Evolutionary conservation across 129 eudicot species (phyloP), one percentile per base, ranked within the genome.

Genomic region (Oenanthe sinensis): DNA sequence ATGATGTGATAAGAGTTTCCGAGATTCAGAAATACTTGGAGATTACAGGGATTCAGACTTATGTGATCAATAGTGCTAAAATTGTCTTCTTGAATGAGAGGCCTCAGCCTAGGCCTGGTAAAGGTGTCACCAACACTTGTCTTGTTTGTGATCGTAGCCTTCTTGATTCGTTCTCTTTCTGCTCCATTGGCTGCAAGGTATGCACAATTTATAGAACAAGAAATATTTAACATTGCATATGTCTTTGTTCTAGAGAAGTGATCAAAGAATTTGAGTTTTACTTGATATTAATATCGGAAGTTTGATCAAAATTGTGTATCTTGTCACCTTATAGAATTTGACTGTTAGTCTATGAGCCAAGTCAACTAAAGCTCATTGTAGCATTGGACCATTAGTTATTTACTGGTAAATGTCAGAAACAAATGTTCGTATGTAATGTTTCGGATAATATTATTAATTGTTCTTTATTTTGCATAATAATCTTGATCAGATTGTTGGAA

Each of bases 111-210:
- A 79, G 85, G 75, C 85, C 88, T 30, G 85, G 85, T 15, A 81
- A 81, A 78, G 88, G 85, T 28, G 85, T 79, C 75, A 81, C 88
- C 78, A 85, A 85, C 68, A 81, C 88, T 44, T 85, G 88, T 83
- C 79, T 72, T 39, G 88, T 81, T 60, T 85, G 88, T 60, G 65
- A 85, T 26, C 85, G 88, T 14, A 81, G 83, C 88, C 83, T 85
- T 24, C 88, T 85, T 58, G 88, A 85, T 67, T 85, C 88, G 62
- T 85, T 85, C 88, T 24, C 75, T 36, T 85, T 81, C 83, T 85
- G 88, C 81, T 85, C 88, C 73, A 79, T 85, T 50, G 84, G 80
- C 52, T 85, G 88, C 85, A 85, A 85, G 88, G 88, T 85, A 72
- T 71, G 45, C 20, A 71, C 49, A 72, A 72, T 42, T 42, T 68